phyloP scores from a whole-genome alignment of 208 protist species.

The Tetramitus jugosus region DNA sequence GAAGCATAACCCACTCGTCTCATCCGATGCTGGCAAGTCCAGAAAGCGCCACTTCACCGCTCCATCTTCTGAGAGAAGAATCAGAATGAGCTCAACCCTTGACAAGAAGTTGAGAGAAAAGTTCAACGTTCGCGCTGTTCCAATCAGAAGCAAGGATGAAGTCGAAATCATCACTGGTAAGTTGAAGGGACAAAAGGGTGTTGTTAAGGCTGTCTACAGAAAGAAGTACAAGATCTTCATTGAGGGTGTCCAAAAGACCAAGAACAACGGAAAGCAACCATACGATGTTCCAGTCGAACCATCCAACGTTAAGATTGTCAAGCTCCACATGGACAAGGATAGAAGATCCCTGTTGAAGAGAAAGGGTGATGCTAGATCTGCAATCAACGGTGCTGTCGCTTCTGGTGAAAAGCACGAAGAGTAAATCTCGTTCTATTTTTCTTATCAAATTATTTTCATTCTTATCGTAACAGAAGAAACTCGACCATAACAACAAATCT shows the following conservation, averaged over 20 bases:
- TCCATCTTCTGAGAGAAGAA: conserved; percentile 83
- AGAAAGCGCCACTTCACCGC: conserved; percentile 98
- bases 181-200: conserved; percentile 90
- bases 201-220: conserved; percentile 94
- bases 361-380: conserved; percentile 39
- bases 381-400: not conserved
- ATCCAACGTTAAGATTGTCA: conserved; percentile 98
- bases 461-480: no score
- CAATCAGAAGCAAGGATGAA: conserved; percentile 98
- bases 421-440: no score
- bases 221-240: conserved; percentile 98
- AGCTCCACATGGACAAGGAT: conserved; percentile 96
- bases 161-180: conserved; percentile 81
- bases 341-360: conserved; percentile 90
- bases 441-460: no score
- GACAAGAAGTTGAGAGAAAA: conserved; percentile 96
- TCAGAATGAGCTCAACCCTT: conserved; percentile 94
- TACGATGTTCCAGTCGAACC: conserved; percentile 86
- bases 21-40: conserved; percentile 83
- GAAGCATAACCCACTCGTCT: not conserved
- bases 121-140: conserved; percentile 93
- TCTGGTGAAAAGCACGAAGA: not conserved
- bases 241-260: conserved; percentile 92
- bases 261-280: conserved; percentile 83
- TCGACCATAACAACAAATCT: no score